phyloP scores from a whole-genome alignment of 306 rosid genomes.

The Cicer judaicum region DNA sequence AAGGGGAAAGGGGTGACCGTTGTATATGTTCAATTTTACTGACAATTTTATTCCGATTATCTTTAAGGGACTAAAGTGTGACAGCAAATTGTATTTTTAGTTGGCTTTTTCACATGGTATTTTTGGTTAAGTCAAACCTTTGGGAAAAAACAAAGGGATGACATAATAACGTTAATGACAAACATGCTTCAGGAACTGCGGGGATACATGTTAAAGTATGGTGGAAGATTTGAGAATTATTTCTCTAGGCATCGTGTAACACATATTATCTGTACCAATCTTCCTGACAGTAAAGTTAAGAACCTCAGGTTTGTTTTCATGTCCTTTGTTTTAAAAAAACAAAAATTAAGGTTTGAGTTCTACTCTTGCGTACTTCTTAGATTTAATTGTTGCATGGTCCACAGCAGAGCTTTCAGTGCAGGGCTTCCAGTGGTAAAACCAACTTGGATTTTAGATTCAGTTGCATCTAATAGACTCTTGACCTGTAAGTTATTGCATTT shows the following conservation, averaged over 20 bases:
- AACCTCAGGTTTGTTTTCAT: slow-evolving; percentile 68
- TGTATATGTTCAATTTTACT: neutral
- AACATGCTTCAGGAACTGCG: slow-evolving; percentile 75
- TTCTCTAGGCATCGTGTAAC: slow-evolving; percentile 80
- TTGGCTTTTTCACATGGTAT: neutral
- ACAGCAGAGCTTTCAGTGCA: slow-evolving; percentile 79
- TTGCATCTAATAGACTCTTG: slow-evolving; percentile 77
- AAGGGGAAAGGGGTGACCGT: neutral
- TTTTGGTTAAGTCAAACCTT: neutral
- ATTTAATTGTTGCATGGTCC: slow-evolving; percentile 43
- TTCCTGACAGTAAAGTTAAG: slow-evolving; percentile 74
- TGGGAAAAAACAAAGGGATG: slow-evolving; percentile 5
- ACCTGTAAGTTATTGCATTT: slow-evolving; percentile 66
- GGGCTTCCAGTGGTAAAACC: slow-evolving; percentile 96
- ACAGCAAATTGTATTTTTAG: neutral
- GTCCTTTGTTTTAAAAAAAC: neutral
- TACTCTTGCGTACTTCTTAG: neutral
- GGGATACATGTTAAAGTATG: slow-evolving; percentile 75
- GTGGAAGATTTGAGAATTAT: slow-evolving; percentile 90
- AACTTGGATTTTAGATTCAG: slow-evolving; percentile 85
- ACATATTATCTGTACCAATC: slow-evolving; percentile 91
- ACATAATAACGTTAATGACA: neutral
- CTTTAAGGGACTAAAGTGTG: slow-evolving; percentile 1
- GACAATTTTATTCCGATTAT: neutral
- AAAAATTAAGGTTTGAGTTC: neutral